Evolutionary conservation across 805 yeast genomes (phyloP), one percentile per base, ranked within the genome.

Genomic region (Saccharomycopsis fodiens): DNA sequence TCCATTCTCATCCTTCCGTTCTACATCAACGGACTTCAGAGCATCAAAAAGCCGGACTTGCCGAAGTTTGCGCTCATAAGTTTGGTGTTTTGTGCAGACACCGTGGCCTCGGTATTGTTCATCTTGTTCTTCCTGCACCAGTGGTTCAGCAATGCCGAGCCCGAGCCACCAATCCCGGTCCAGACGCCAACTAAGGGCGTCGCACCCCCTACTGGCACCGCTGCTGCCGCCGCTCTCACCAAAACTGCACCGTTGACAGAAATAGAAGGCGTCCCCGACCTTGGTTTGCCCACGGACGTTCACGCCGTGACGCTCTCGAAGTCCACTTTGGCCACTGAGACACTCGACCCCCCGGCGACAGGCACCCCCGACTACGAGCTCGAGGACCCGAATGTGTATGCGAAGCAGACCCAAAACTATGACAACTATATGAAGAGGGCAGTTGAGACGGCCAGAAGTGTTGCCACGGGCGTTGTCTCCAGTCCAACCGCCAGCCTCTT

Each of bases 101-200:
- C 95, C 0, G 29, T 80, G 0, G 61, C 76, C 35, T 85, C 86
- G 22, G 61, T 78, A 22, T 62, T 82, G 2, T 88, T 83, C 62
- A 85, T 95, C 17, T 52, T 81, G 3, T 83, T 79, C 63, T 89
- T 91, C 59, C 72, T 81, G 4, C 72, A 73, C 44, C 73, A 77
- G 50, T 91, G 97, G 96, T 83, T 87, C 57, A 61, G 66, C 47
- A 54, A 59, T 2, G 76, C 73, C 48, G 78, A 71, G 42, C 61
- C 59, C 21, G 55, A 55, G 16, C 57, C 59, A 6, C 36, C 45
- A 23, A 39, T 35, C 37, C 41, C n/a, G 32, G 41, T 3, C 31
- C 25, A n/a, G 38, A 44, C 39, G 13, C 19, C 23, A 8, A 20
- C 27, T 7, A 41, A 30, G 13, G 25, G 21, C 44, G 13, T 12